Evolutionary conservation across 73 alveolate genomes (phyloP), one percentile per base, ranked within the genome.

Genomic region (Tetrahymena borealis): DNA sequence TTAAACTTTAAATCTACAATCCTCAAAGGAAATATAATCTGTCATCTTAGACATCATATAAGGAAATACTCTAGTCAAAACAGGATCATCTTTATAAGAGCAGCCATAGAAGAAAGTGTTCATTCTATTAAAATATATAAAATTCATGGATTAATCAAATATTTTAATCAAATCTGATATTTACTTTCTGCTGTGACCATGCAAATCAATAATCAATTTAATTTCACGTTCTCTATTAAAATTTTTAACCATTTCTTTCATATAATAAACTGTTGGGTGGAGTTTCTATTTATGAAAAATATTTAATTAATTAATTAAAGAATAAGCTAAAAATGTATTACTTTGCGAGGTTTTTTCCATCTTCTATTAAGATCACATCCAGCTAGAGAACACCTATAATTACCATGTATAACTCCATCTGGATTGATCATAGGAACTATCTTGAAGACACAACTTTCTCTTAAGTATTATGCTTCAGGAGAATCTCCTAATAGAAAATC

Each of bases 231-330:
- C 98, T 33, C 96, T 97, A 36, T 94, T 91, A 18, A 97, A 92
- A 91, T 97, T 96, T 93, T 97, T 96, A 11, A 98, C 94, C 97
- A 97, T 93, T 97, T 96, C 96, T 78, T 97, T 95, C 31, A 97
- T 91, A 94, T 97, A 97, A 93, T 94, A 98, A 36, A 98, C 97
- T 5, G 99, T 96, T 0, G 99, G 99, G 91, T 97, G 99, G 28
- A 94, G 95, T 33, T 94, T 93, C 90, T 96, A 91, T n/a, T n/a
- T n/a, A n/a, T n/a, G n/a, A n/a, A n/a, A n/a, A n/a, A 90, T 94
- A 85, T 2, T 42, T 42, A 7, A 12, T n/a, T 24, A 60, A 60
- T 60, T 3, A 11, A 6, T 42, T 60, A 24, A n/a, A 15, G 32
- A 4, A 1, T 13, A 5, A 24, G 28, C 4, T 60, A 24, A 20